These are phyloP conservation scores for Candida alai DNA, from an alignment of 805 yeast genomes.

Conservation along the genomic window DNA sequence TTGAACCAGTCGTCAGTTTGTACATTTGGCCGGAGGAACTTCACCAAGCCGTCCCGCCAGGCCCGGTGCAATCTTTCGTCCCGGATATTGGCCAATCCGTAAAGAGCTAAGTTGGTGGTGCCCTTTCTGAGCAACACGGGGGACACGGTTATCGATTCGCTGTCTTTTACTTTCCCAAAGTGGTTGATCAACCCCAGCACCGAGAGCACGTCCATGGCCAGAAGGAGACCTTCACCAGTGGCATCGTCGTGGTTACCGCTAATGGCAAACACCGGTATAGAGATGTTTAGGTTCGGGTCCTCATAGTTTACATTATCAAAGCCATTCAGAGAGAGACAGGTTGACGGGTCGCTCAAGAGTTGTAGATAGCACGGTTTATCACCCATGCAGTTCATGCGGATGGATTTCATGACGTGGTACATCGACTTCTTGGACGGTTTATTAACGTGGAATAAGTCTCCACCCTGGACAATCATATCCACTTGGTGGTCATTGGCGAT, in stretches of 20 bases:
- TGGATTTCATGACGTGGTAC: constrained; percentile 72
- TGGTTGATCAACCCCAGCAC: constrained; percentile 84
- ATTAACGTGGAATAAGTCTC: constrained; percentile 88
- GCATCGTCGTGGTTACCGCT: constrained; percentile 98
- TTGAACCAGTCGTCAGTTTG: constrained; percentile 73
- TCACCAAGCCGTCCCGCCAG: constrained; percentile 75
- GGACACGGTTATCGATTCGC: constrained; percentile 66
- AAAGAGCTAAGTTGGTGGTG: constrained; percentile 72
- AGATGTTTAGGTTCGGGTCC: constrained; percentile 84
- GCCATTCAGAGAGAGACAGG: constrained; percentile 57
- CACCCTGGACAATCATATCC: constrained; percentile 88
- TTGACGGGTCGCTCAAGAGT: constrained; percentile 71
- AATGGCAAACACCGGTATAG: constrained; percentile 87
- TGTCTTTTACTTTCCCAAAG: constrained; percentile 77
- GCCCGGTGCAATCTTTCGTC: constrained; percentile 85
- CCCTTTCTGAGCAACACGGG: constrained; percentile 88
- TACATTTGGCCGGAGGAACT: constrained; percentile 66
- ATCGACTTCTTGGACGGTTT: constrained; percentile 84
- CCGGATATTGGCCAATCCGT: constrained; percentile 83
- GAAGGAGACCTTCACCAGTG: constrained; percentile 76
- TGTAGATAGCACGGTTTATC: constrained; percentile 85
- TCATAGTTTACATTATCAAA: constrained; percentile 77
- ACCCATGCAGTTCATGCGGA: constrained; percentile 73
- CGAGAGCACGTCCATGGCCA: constrained; percentile 82
- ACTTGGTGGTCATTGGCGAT: constrained; percentile 67